Conservation (phyloP, 2,329 filamentous ascomycete species). For the Dendrostoma leiphaemia region DNA sequence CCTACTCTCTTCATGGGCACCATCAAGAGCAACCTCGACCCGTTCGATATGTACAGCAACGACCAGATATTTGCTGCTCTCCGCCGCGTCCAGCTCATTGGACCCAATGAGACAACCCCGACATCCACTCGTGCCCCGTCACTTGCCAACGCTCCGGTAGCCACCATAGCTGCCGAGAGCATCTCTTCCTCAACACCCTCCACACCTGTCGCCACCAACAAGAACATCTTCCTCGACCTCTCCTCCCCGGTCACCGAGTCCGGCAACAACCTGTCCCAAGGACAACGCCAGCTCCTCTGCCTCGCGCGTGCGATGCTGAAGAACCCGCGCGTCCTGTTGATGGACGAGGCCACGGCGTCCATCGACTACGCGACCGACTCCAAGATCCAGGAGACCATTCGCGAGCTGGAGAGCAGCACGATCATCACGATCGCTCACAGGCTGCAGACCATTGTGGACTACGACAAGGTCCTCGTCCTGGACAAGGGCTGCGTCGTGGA, state of each 20-base stretch:
- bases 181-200: conserved; percentile 17
- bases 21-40: conserved; percentile 88
- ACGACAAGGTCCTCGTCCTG: conserved; percentile 93
- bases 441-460: conserved; percentile 94
- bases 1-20: conserved; percentile 93
- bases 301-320: conserved; percentile 91
- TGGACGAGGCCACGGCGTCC: conserved; percentile 97
- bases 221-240: conserved; percentile 90
- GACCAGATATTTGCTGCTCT: conserved; percentile 87
- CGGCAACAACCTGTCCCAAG: conserved; percentile 91
- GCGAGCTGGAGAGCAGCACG: conserved; percentile 79
- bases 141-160: conserved; percentile 22
- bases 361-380: conserved; percentile 95
- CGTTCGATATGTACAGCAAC: conserved; percentile 84
- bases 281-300: conserved; percentile 91
- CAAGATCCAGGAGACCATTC: conserved; percentile 95
- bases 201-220: conserved; percentile 66
- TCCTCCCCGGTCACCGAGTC: conserved; percentile 83
- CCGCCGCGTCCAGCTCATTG: conserved; percentile 84
- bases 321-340: conserved; percentile 87
- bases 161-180: conserved; percentile 22
- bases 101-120: conserved; percentile 46
- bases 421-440: conserved; percentile 97
- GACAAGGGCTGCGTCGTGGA: conserved; percentile 87
- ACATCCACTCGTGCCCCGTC: conserved; percentile 21